Base-by-base conservation (phyloP, 2,329 filamentous ascomycete genomes). In the Aureobasidium leucospermi region DNA sequence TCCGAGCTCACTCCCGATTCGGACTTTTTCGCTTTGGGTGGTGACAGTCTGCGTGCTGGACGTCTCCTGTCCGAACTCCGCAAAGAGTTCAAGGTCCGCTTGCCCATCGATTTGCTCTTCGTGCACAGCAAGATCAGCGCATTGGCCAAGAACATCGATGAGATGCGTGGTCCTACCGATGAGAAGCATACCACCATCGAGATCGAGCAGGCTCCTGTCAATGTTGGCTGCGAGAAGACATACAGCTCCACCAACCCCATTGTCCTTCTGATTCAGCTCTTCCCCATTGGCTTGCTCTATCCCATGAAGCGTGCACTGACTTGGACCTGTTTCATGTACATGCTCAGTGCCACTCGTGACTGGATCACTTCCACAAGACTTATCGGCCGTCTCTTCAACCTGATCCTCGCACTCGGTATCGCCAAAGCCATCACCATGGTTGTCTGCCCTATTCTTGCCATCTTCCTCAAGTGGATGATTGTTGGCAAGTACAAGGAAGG, bases 11-110 rank as follows among this genome's bases (percentile, higher is more conserved):
- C 70, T 0, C 62, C 66, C 0, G 67, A 74, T 1, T 75, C 76
- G 0, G 78, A 81, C 65, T 82, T 82, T 65, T 82, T 82, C 64
- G 71, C 73, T 11, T 71, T 81, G 15, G 80, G 80, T 6, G 80
- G 81, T 16, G 80, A 83, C 64, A 82, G 79, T 38, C 72, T 84
- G 48, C 74, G 74, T 19, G 81, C 81, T 34, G 81, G 81, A 2
- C 74, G 74, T 36, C 73, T 84, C 0, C 70, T 82, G 6, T 81
- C 81, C 1, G 69, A 72, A 1, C 71, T 84, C 4, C 76, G 81
- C n/a, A 73, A 72, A 31, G 73, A 79, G 52, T 81, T 82, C 61
- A 69, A 73, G 19, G 70, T 80, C 1, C 74, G 76, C 19, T 69
- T 83, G 0, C 76, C 80, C 0, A 79, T 82, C 60, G 77, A 78